A percentile compares a stretch with the other conserved stretches of the same genome.
These are phyloP conservation scores for Bipolaris oryzae DNA, from an alignment of 2,329 filamentous ascomycete species.

Conservation along the genomic window DNA sequence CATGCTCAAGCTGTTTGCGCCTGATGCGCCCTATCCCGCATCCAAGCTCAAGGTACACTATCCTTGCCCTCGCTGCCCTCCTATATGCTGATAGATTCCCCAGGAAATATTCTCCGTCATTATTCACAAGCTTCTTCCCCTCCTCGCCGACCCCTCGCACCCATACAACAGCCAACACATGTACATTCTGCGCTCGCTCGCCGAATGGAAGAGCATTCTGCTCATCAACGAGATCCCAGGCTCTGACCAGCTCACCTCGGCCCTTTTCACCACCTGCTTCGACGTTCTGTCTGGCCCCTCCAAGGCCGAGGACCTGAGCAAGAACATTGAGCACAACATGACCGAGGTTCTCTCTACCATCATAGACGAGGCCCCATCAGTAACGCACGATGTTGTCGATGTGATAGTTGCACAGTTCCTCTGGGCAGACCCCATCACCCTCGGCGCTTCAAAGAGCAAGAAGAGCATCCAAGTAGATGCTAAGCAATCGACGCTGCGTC, in stretches of 20 bases:
- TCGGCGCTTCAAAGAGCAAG: slow-evolving; percentile 58
- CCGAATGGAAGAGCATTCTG: slow-evolving; percentile 92
- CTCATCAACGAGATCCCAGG: slow-evolving; percentile 87
- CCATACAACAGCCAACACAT: slow-evolving; percentile 93
- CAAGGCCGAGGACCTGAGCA: slow-evolving; percentile 82
- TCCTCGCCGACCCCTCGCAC: slow-evolving; percentile 82
- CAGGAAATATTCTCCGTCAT: slow-evolving; percentile 94
- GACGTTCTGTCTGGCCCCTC: slow-evolving; percentile 84
- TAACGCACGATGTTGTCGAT: slow-evolving; percentile 85
- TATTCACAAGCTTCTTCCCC: slow-evolving; percentile 80
- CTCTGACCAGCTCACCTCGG: slow-evolving; percentile 72
- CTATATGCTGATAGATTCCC: slow-evolving; percentile 15
- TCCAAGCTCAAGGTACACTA: slow-evolving; percentile 82
- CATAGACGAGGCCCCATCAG: slow-evolving; percentile 80
- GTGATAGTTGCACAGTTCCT: slow-evolving; percentile 95
- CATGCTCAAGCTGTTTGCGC: slow-evolving; percentile 88
- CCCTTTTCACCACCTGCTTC: slow-evolving; percentile 86
- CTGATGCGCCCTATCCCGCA: slow-evolving; percentile 90
- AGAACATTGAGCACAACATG: slow-evolving; percentile 93
- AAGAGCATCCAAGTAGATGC: slow-evolving; percentile 64
- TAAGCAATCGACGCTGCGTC: slow-evolving; percentile 80
- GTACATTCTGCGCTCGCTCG: slow-evolving; percentile 85
- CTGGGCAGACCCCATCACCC: slow-evolving; percentile 73
- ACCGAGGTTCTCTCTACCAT: slow-evolving; percentile 82
- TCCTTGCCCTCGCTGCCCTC: neutral